A percentile compares a stretch with the other conserved stretches of the same genome.
Evolutionary conservation across 768 basidiomycete species (phyloP).

Genomic region (Royoungia palumana): DNA sequence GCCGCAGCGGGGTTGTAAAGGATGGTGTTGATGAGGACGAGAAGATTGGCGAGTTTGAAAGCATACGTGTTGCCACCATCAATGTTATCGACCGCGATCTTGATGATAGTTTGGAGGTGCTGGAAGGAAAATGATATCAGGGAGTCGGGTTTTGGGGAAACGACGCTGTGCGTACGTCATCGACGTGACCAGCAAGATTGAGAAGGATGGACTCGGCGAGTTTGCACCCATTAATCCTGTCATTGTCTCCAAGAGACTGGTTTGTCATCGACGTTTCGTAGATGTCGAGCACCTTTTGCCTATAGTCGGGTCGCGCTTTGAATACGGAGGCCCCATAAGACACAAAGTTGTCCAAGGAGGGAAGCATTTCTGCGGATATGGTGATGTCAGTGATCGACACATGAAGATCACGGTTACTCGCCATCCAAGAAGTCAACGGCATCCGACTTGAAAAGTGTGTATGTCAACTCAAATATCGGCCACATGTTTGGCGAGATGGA

Average conservation of each 20-base stretch:
- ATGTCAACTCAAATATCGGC: conserved; percentile 82
- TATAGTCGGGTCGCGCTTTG: conserved; percentile 69
- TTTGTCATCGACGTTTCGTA: conserved; percentile 72
- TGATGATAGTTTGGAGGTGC: conserved; percentile 65
- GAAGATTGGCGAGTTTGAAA: conserved; percentile 73
- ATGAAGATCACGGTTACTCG: conserved; percentile 28
- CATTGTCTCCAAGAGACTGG: conserved; percentile 75
- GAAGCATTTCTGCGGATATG: conserved; percentile 71
- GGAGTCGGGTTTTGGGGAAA: neutral
- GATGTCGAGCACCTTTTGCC: conserved; percentile 78
- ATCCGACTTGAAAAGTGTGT: conserved; percentile 76
- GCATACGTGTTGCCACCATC: conserved; percentile 60
- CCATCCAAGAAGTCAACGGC: conserved; percentile 88
- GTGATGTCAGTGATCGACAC: neutral
- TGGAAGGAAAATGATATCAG: conserved; percentile 24
- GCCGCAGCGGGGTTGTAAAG: conserved; percentile 81
- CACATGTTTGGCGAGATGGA: conserved; percentile 79
- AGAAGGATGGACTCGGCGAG: conserved; percentile 79
- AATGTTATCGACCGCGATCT: conserved; percentile 54
- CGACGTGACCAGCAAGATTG: conserved; percentile 71
- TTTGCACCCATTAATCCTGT: conserved; percentile 81
- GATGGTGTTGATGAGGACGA: conserved; percentile 78
- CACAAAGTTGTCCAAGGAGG: conserved; percentile 84
- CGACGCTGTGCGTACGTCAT: conserved; percentile 56
- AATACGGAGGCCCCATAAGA: conserved; percentile 78